A percentile compares a stretch with the other conserved stretches of the same genome.
phyloP scores from a whole-genome alignment of 441 rosid species.

The Geranium incanum region DNA sequence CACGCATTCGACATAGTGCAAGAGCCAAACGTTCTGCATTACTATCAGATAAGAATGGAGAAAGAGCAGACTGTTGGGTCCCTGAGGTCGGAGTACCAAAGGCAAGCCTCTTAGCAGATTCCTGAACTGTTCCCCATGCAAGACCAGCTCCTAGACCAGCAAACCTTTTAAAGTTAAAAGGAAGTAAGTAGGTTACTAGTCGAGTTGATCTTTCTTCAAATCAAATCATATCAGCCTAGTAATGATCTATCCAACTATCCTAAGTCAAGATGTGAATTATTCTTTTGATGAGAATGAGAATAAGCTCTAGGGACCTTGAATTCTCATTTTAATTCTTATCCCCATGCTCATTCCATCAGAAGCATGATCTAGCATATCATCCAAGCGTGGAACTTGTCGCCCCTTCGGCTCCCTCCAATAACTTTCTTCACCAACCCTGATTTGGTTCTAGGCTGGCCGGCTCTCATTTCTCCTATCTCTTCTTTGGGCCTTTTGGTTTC shows the following conservation, averaged over 20 bases:
- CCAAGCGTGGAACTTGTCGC: too few species aligned
- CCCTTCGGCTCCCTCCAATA: too few species aligned
- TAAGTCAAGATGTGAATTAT: not conserved
- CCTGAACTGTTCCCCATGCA: conserved; percentile 91
- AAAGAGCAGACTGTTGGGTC: conserved; percentile 54
- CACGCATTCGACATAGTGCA: conserved; percentile 89
- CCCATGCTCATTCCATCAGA: not conserved
- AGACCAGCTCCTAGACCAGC: conserved; percentile 96
- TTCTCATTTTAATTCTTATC: not conserved
- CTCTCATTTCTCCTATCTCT: too few species aligned
- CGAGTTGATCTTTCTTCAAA: not conserved
- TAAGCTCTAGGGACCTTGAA: not conserved
- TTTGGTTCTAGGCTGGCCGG: too few species aligned
- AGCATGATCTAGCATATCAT: too few species aligned
- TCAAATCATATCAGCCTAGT: not conserved
- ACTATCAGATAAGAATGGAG: conserved; percentile 66
- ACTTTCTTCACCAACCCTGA: too few species aligned
- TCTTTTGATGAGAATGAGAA: not conserved
- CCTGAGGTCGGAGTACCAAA: conserved; percentile 50
- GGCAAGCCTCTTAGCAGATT: conserved; percentile 71
- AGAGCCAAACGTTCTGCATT: conserved; percentile 91
- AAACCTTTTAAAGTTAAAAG: conserved; percentile 61
- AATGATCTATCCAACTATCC: not conserved
- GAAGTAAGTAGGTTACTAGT: conserved; percentile 25
- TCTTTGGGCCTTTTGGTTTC: too few species aligned